Conservation (phyloP, 768 basidiomycete species). For the Cyclocybe cylindracea region DNA sequence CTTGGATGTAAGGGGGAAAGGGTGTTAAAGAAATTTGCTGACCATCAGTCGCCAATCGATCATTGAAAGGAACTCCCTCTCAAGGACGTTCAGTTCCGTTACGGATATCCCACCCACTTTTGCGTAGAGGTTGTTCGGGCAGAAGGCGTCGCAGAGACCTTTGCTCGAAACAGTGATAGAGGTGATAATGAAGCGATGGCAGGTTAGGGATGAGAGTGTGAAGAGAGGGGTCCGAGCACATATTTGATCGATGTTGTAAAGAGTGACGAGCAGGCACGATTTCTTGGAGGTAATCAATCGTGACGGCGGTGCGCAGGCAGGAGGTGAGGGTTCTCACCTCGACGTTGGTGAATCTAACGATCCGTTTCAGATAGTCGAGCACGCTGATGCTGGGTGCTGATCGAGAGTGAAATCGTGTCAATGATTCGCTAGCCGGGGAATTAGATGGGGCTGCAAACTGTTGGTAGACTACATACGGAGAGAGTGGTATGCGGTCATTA, state of each 20-base stretch:
- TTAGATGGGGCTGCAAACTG: conserved; percentile 15
- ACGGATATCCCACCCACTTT: conserved; percentile 94
- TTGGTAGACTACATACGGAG: conserved; percentile 56
- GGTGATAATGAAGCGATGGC: conserved; percentile 96
- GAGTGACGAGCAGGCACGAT: conserved; percentile 76
- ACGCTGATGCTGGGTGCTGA: conserved; percentile 86
- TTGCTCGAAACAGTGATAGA: conserved; percentile 92
- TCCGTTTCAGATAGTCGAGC: conserved; percentile 91
- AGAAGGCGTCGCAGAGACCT: conserved; percentile 94
- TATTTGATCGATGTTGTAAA: conserved; percentile 93
- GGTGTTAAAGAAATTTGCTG: conserved; percentile 41
- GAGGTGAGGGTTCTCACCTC: conserved; percentile 56
- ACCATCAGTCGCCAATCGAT: conserved; percentile 97
- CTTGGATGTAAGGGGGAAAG: conserved; percentile 14
- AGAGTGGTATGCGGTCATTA: conserved; percentile 94
- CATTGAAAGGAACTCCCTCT: conserved; percentile 88
- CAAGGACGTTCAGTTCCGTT: conserved; percentile 89
- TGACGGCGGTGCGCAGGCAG: conserved; percentile 9
- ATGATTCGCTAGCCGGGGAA: conserved; percentile 62
- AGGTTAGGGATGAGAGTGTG: conserved; percentile 93
- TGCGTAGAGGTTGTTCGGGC: conserved; percentile 93
- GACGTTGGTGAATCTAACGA: conserved; percentile 93
- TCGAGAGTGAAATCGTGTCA: conserved; percentile 96
- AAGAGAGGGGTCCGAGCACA: conserved; percentile 85
- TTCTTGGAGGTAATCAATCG: conserved; percentile 44